Base-by-base conservation (phyloP, 2,329 filamentous ascomycete species). In the Aspergillus calidoustus region DNA sequence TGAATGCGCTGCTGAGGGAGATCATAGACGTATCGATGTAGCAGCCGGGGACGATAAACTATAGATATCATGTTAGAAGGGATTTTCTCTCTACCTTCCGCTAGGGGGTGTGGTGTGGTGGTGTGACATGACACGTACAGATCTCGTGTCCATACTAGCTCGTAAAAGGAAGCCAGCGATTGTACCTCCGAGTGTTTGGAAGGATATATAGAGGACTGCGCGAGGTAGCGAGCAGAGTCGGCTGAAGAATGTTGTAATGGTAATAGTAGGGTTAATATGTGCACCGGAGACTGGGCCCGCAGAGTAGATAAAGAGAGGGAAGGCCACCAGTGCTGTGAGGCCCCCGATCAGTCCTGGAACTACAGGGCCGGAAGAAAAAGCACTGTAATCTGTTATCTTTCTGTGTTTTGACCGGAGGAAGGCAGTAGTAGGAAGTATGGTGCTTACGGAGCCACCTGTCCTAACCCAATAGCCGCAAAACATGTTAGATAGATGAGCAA, bases 191-290 rank as follows among this genome's bases (percentile, higher is more conserved):
- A 77, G 52, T 1, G 74, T 78, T 68, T 86, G 84, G 7, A 77
- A 78, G 6, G 70, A 57, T 2, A 86, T 64, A 60, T 85, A 85
- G 7, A 85, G 62, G 0, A 83, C 68, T 7, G 77, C 77, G 53
- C 83, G 76, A 0, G 83, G 78, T 4, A 85, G 73, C 1, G 82
- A 81, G 15, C 80, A 81, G 11, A 86, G 71, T 0, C 82, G 79
- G 2, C 81, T 78, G 22, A 83, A 80, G 60, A 86, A 81, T 2
- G 83, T 84, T 1, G 81, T 78, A 50, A 86, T 78, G 0, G 83
- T 85, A 61, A 86, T 84, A 25, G 81, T 73, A 1, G 83, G 83
- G 65, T 84, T 86, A 53, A 86, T 70, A 65, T 86, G 84, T 0
- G 80, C 83, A 46, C 84, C 83, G 3, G 79, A 82, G 0, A 81